A percentile compares a stretch with the other conserved stretches of the same genome.
These are phyloP conservation scores for Fusarium dimerum DNA, from an alignment of 2,329 filamentous ascomycete genomes.

Conservation along the genomic window DNA sequence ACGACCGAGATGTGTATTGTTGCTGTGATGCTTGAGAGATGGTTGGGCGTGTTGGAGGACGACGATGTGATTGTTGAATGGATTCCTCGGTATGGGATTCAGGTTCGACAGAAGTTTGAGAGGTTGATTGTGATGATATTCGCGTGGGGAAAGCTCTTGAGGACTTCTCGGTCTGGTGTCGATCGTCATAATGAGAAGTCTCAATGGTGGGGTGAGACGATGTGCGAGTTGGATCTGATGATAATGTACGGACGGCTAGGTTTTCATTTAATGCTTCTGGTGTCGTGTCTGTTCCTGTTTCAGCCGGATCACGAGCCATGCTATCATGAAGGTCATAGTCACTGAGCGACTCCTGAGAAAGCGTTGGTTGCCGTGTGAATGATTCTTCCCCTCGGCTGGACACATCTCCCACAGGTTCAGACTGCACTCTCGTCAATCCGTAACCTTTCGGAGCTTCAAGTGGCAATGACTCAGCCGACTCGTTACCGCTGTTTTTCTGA, in stretches of 20 bases:
- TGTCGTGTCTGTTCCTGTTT: slow-evolving; percentile 18
- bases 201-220: slow-evolving; percentile 57
- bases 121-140: slow-evolving; percentile 52
- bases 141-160: slow-evolving; percentile 49
- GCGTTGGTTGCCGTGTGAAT: slow-evolving; percentile 50
- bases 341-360: slow-evolving; percentile 44
- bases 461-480: slow-evolving; percentile 39
- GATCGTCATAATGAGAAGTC: slow-evolving; percentile 55
- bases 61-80: slow-evolving; percentile 44
- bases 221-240: slow-evolving; percentile 29
- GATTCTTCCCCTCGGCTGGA: slow-evolving; percentile 60
- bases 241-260: slow-evolving; percentile 36
- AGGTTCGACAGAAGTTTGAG: slow-evolving; percentile 29
- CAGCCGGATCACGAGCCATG: slow-evolving; percentile 35
- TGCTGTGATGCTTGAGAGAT: slow-evolving; percentile 23
- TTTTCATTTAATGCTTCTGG: slow-evolving; percentile 34
- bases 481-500: slow-evolving; percentile 62
- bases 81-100: slow-evolving; percentile 41
- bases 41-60: slow-evolving; percentile 18
- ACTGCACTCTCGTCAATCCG: slow-evolving; percentile 63
- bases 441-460: slow-evolving; percentile 51
- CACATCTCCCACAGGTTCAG: slow-evolving; percentile 60
- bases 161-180: slow-evolving; percentile 24
- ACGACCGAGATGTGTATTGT: slow-evolving; percentile 30
- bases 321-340: slow-evolving; percentile 50